These are phyloP conservation scores for Collybia nuda DNA, from an alignment of 768 basidiomycete genomes.

Conservation along the genomic window DNA sequence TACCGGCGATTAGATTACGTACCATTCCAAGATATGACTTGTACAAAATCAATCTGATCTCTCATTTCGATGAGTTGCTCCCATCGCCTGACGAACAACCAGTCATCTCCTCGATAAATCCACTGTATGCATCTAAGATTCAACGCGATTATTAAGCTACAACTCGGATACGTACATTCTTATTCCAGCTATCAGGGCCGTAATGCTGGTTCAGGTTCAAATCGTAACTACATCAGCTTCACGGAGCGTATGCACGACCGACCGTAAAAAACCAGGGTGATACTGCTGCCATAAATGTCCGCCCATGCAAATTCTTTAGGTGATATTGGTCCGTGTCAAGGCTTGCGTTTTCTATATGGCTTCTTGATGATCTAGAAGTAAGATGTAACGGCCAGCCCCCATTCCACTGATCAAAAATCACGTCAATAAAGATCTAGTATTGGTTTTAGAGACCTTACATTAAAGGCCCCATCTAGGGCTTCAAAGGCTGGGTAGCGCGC, in stretches of 20 bases:
- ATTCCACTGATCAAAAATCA: slow-evolving; percentile 58
- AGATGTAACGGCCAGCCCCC: slow-evolving; percentile 74
- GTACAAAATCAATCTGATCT: slow-evolving; percentile 55
- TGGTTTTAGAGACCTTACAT: slow-evolving; percentile 34
- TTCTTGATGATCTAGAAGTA: slow-evolving; percentile 29
- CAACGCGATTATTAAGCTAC: too few species aligned
- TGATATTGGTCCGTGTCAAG: slow-evolving; percentile 9
- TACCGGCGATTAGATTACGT: too few species aligned
- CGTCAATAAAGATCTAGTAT: not conserved
- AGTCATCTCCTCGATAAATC: slow-evolving; percentile 60
- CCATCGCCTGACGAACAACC: slow-evolving; percentile 68
- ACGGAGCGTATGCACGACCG: too few species aligned
- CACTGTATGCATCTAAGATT: too few species aligned
- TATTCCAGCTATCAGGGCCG: slow-evolving; percentile 62
- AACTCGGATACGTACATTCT: slow-evolving; percentile 51
- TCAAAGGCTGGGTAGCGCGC: slow-evolving; percentile 45
- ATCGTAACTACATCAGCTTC: too few species aligned
- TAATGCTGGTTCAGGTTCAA: slow-evolving; percentile 42
- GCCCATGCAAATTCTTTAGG: slow-evolving; percentile 27
- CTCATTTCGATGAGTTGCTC: slow-evolving; percentile 58
- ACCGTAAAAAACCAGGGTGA: slow-evolving; percentile 77
- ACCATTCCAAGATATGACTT: slow-evolving; percentile 68
- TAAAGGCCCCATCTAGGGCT: slow-evolving; percentile 61
- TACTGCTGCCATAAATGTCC: slow-evolving; percentile 49
- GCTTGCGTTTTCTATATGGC: too few species aligned